Percentiles rank a stretch among this genome's conserved stretches.
phyloP scores from a whole-genome alignment of 768 basidiomycete genomes.

The Trametes coccinea region DNA sequence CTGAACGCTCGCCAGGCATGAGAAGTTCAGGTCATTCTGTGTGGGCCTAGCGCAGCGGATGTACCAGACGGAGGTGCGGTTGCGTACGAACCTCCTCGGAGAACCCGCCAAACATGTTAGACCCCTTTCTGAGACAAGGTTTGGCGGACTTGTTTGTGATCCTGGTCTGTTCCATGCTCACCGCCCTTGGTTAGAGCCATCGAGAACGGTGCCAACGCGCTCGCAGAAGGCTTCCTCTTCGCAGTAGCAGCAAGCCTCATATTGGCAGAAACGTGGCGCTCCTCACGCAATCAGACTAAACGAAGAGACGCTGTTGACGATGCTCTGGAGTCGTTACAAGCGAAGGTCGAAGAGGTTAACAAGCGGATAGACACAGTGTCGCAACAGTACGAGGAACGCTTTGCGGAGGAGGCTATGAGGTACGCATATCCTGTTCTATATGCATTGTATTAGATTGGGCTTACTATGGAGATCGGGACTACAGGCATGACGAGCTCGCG shows the following conservation, averaged over 20 bases:
- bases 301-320: slow-evolving; percentile 77
- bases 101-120: slow-evolving; percentile 72
- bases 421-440: slow-evolving; percentile 26
- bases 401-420: slow-evolving; percentile 48
- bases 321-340: slow-evolving; percentile 58
- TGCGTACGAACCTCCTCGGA: slow-evolving; percentile 76
- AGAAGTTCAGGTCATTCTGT: slow-evolving; percentile 68
- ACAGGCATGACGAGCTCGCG: slow-evolving; percentile 66
- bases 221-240: slow-evolving; percentile 87
- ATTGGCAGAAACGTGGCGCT: slow-evolving; percentile 74
- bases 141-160: slow-evolving; percentile 25
- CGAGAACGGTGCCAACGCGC: slow-evolving; percentile 80
- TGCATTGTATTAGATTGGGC: slow-evolving; percentile 36
- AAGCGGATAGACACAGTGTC: slow-evolving; percentile 43
- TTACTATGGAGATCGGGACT: too few species aligned
- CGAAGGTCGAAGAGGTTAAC: slow-evolving; percentile 47
- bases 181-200: slow-evolving; percentile 56
- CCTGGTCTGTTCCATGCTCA: not conserved
- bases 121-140: slow-evolving; percentile 78
- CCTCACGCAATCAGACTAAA: slow-evolving; percentile 65
- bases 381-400: slow-evolving; percentile 44
- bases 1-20: slow-evolving; percentile 49
- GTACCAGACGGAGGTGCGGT: slow-evolving; percentile 69
- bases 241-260: slow-evolving; percentile 73
- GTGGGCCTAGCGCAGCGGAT: slow-evolving; percentile 74